phyloP scores from a whole-genome alignment of 257 asterid species.

The Nicotiana tomentosiformis region DNA sequence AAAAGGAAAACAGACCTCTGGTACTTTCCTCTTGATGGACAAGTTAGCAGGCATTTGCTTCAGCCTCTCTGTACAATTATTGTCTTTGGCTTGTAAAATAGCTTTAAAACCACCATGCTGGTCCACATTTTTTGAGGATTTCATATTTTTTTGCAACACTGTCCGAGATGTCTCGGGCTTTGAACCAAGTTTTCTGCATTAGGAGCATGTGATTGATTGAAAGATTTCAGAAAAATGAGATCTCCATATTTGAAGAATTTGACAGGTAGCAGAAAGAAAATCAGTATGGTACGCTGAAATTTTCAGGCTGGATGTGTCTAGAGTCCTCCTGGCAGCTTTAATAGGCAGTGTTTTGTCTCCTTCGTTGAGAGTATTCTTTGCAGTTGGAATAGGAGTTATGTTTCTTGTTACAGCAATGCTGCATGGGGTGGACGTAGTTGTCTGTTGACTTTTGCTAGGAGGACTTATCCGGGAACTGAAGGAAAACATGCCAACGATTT shows the following conservation, averaged over 20 bases:
- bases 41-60: slow-evolving; percentile 33
- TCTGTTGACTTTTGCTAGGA: slow-evolving; percentile 33
- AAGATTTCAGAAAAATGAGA: neutral
- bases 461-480: slow-evolving; percentile 33
- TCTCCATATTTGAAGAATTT: neutral
- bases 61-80: slow-evolving; percentile 19
- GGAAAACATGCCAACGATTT: slow-evolving; percentile 16
- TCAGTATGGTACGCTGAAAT: slow-evolving; percentile 37
- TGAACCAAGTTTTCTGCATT: slow-evolving; percentile 34
- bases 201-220: neutral
- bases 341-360: slow-evolving; percentile 27
- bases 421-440: slow-evolving; percentile 30
- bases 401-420: slow-evolving; percentile 23
- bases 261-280: neutral
- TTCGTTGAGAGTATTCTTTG: slow-evolving; percentile 21
- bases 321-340: slow-evolving; percentile 29
- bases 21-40: slow-evolving; percentile 55
- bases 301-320: slow-evolving; percentile 35
- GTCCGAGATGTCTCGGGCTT: slow-evolving; percentile 36
- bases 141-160: slow-evolving; percentile 27
- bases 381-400: slow-evolving; percentile 22
- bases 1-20: slow-evolving; percentile 45
- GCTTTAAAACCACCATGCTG: slow-evolving; percentile 30
- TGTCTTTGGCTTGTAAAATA: slow-evolving; percentile 20
- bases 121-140: slow-evolving; percentile 25